phyloP scores from a whole-genome alignment of 2,329 filamentous ascomycete species.

The Gnomoniopsis smithogilvyi region DNA sequence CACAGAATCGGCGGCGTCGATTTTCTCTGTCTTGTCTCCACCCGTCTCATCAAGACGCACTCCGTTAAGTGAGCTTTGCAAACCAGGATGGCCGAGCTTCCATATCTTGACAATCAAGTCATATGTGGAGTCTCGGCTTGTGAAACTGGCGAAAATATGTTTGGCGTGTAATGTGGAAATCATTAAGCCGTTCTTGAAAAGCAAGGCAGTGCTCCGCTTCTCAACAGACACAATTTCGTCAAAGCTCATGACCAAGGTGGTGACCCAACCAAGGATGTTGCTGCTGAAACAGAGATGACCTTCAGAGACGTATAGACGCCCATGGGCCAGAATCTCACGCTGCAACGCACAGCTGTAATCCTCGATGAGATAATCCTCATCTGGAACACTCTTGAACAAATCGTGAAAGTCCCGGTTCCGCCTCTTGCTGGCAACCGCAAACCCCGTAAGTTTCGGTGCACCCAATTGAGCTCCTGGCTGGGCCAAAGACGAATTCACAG shows the following conservation, averaged over 20 bases:
- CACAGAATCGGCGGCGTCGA: slow-evolving; percentile 49
- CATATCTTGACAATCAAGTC: slow-evolving; percentile 97
- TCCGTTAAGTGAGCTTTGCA: slow-evolving; percentile 89
- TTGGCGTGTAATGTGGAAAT: slow-evolving; percentile 94
- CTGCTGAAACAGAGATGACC: slow-evolving; percentile 98
- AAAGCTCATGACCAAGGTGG: slow-evolving; percentile 95
- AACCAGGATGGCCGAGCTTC: slow-evolving; percentile 91
- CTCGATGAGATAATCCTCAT: slow-evolving; percentile 97
- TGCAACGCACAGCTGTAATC: slow-evolving; percentile 97
- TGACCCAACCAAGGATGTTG: slow-evolving; percentile 98
- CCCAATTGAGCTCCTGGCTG: slow-evolving; percentile 56
- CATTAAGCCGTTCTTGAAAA: slow-evolving; percentile 97
- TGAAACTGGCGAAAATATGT: slow-evolving; percentile 92
- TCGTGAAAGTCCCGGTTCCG: slow-evolving; percentile 93
- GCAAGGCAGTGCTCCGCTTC: slow-evolving; percentile 89
- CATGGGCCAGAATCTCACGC: slow-evolving; percentile 91
- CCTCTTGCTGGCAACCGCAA: slow-evolving; percentile 94
- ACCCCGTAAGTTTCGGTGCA: slow-evolving; percentile 81
- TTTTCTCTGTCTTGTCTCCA: slow-evolving; percentile 89
- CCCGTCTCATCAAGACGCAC: slow-evolving; percentile 77
- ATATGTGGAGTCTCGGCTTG: slow-evolving; percentile 92
- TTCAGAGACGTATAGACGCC: slow-evolving; percentile 92
- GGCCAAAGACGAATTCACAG: slow-evolving; percentile 67
- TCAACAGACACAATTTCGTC: slow-evolving; percentile 97
- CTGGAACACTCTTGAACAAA: slow-evolving; percentile 92